Evolutionary conservation across 2,329 filamentous ascomycete species (phyloP).

Genomic region (Diaporthe sp.): DNA sequence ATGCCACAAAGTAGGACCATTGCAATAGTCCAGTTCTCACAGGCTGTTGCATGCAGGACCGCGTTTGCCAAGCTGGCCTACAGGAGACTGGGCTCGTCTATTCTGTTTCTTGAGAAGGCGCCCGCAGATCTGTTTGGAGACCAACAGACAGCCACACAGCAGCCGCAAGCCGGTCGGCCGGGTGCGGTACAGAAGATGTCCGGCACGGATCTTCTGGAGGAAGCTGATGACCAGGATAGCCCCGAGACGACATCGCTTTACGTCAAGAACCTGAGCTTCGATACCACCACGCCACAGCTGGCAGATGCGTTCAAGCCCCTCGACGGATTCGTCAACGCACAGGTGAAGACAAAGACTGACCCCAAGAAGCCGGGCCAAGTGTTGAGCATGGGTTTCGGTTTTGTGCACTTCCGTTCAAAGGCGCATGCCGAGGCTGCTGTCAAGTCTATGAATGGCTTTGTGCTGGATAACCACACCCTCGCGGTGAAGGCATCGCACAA

Average conservation of each 20-base stretch:
- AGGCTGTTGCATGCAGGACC: conserved; percentile 80
- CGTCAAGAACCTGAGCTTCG: conserved; percentile 93
- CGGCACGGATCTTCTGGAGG: conserved; percentile 74
- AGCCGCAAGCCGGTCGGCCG: conserved; percentile 48
- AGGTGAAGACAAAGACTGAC: conserved; percentile 93
- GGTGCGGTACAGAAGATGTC: conserved; percentile 70
- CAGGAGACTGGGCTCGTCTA: conserved; percentile 88
- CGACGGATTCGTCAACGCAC: conserved; percentile 88
- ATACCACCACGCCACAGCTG: conserved; percentile 81
- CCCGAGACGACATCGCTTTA: conserved; percentile 84
- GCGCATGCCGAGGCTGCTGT: conserved; percentile 82
- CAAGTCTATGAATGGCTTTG: conserved; percentile 87
- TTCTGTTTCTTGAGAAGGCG: conserved; percentile 93
- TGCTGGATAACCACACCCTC: conserved; percentile 87
- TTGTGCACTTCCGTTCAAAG: conserved; percentile 86
- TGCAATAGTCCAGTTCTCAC: conserved; percentile 89
- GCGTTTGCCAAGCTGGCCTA: conserved; percentile 91
- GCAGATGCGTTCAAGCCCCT: conserved; percentile 82
- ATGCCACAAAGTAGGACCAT: conserved; percentile 95
- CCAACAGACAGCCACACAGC: conserved; percentile 42
- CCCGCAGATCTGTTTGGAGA: conserved; percentile 80
- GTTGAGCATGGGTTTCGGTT: conserved; percentile 97
- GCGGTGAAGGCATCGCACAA: conserved; percentile 89
- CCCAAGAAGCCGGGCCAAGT: conserved; percentile 89
- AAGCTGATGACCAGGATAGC: conserved; percentile 61